A percentile compares a stretch with the other conserved stretches of the same genome.
Evolutionary conservation across 306 rosid species (phyloP).

Genomic region (Medicago arabica): DNA sequence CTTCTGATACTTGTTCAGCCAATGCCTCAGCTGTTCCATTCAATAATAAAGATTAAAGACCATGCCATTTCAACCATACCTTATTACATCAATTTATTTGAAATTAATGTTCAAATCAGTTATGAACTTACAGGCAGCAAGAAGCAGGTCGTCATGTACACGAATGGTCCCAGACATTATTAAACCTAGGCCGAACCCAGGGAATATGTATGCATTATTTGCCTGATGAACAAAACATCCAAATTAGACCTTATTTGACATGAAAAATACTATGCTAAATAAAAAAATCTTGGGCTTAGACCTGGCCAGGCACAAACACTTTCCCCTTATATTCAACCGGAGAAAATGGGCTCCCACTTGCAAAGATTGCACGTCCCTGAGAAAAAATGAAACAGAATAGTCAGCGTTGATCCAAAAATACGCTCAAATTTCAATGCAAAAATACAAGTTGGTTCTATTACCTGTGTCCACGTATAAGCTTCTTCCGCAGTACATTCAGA

Average conservation of each 20-base stretch:
- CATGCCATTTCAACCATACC: background rate
- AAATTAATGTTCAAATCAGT: constrained; percentile 1
- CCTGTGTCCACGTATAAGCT: constrained; percentile 58
- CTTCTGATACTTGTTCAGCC: constrained; percentile 76
- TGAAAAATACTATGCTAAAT: background rate
- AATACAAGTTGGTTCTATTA: constrained; percentile 31
- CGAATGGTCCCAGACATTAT: constrained; percentile 96
- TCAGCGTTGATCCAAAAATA: constrained; percentile 5
- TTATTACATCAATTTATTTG: background rate
- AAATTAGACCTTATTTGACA: constrained; percentile 38
- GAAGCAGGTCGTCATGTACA: constrained; percentile 92
- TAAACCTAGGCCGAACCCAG: constrained; percentile 91
- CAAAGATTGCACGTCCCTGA: constrained; percentile 88
- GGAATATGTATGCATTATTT: constrained; percentile 95
- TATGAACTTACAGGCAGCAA: constrained; percentile 88
- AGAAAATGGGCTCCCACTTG: constrained; percentile 92
- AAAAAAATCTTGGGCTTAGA: constrained; percentile 40
- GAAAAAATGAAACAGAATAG: background rate
- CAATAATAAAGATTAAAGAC: background rate
- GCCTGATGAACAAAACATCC: constrained; percentile 57
- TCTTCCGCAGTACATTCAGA: constrained; percentile 65
- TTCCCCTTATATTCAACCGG: constrained; percentile 77
- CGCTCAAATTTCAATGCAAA: background rate
- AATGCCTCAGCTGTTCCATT: constrained; percentile 85
- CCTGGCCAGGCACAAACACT: constrained; percentile 89